Evolutionary conservation across 148 eudicot genomes (phyloP), one percentile per base, ranked within the genome.

Genomic region (Silene latifolia): DNA sequence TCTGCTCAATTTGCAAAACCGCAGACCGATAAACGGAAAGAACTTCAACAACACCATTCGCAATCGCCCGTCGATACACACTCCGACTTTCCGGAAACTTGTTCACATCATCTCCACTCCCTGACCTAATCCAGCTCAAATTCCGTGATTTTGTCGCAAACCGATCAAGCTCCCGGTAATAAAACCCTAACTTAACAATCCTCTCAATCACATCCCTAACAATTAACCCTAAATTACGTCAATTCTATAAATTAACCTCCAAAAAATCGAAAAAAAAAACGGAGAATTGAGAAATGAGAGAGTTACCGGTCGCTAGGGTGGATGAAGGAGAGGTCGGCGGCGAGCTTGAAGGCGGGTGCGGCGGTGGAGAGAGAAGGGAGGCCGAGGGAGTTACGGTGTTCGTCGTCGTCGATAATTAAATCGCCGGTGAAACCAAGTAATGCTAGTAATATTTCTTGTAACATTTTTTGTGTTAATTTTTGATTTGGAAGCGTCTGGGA

Each of bases 391-490:
- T 48, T 64, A 11, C 58, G 88, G 67, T 80, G 83, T 11, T 90
- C 89, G 29, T 90, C 76, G n/a, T 83, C 89, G 87, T 96, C 99
- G 81, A 96, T 78, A 23, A 96, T 96, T 67, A 96, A 87, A 70
- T 96, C 99, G 73, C 99, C 99, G 69, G 99, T 96, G 91, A 89
- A 92, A 12, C 99, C 99, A 67, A 96, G 62, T 9, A 96, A 87
- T 53, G 99, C 85, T 51, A 96, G 78, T 24, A 96, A 77, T 35
- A 92, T 84, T 76, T 96, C 98, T 86, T 92, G 98, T 71, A 96
- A 81, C 99, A 96, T 95, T 64, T 64, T 62, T 61, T 13, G 17
- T 39, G 44, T 7, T 8, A 1, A 5, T 6, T 39, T 39, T 39
- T 39, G 44, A 10, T 10, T 42, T 18, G 32, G 11, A n/a, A 51